A percentile compares a stretch with the other conserved stretches of the same genome.
These are phyloP conservation scores for Apiotrichum veenhuisii DNA, from an alignment of 1,284 basidiomycete genomes.

Conservation along the genomic window DNA sequence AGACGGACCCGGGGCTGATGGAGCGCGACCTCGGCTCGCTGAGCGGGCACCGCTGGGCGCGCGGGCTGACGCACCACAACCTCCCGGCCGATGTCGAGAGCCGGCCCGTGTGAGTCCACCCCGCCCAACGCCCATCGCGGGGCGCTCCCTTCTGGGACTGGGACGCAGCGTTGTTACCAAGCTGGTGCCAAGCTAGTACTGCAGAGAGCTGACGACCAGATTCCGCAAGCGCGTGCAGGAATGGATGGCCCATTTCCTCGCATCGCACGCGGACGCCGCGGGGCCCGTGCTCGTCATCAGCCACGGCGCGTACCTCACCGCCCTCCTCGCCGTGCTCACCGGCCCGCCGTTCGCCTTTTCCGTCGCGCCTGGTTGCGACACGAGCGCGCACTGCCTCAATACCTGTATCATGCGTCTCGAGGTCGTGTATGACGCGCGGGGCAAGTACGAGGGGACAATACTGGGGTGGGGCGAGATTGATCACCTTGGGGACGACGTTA, in stretches of 20 bases:
- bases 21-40: slow-evolving; percentile 36
- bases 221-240: slow-evolving; percentile 15
- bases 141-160: too few species aligned
- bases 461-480: slow-evolving; percentile 27
- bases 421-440: slow-evolving; percentile 6
- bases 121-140: neutral
- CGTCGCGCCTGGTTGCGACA: slow-evolving; percentile 21
- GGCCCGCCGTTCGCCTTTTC: slow-evolving; percentile 6
- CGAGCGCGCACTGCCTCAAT: slow-evolving; percentile 24
- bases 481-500: slow-evolving; percentile 15
- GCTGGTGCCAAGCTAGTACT: too few species aligned
- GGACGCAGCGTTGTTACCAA: too few species aligned
- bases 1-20: slow-evolving; percentile 24
- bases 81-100: slow-evolving; percentile 32
- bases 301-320: slow-evolving; percentile 41
- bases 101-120: slow-evolving; percentile 20
- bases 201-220: too few species aligned
- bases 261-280: slow-evolving; percentile 1
- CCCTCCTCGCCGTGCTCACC: slow-evolving; percentile 26
- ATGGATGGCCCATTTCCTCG: slow-evolving; percentile 23
- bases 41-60: slow-evolving; percentile 28
- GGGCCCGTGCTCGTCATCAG: slow-evolving; percentile 28
- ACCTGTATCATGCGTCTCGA: slow-evolving; percentile 24
- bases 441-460: slow-evolving; percentile 21
- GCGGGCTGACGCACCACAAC: slow-evolving; percentile 9